Base-by-base conservation (phyloP, 768 basidiomycete species). In the Russula vinacea region DNA sequence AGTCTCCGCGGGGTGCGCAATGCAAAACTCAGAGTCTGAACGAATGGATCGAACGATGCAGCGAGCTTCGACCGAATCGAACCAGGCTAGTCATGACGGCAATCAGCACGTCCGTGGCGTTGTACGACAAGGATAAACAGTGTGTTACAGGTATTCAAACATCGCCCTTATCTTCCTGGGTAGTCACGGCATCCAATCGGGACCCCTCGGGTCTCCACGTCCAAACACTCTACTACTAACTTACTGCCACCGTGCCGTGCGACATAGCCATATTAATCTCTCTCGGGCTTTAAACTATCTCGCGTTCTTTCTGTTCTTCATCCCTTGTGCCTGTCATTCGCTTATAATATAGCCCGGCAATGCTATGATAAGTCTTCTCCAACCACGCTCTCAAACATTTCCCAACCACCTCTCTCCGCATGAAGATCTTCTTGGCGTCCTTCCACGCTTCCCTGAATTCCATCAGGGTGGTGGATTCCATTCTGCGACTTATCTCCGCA, bases 271-370 rank as follows among this genome's bases (percentile, higher is more conserved):
- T 14, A 35, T 26, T 61, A n/a, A 14, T 11, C 56, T 40, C 9
- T 44, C 50, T 44, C 19, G n/a, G 44, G 44, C 42, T 65, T 58
- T 24, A 35, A 24, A 42, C 32, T 6, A 58, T 29, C 33, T 54
- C 58, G 44, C 39, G 39, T 47, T 55, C 58, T 53, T 57, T 37
- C 45, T 39, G 40, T 61, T 42, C 33, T n/a, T 47, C 49, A 39
- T 56, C 54, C 42, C 44, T 61, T 52, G 24, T 29, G 42, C 10
- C 37, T 16, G 39, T 33, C 32, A 33, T 56, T 50, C 55, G 47
- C 59, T 61, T 61, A 65, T 35, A 33, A 47, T 50, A 47, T 24
- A 56, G 39, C 54, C 44, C 42, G 44, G 33, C 61, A 54, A 55
- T 63, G 16, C 51, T 19, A 65, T 65, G 64, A 44, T 47, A 33